These are phyloP conservation scores for Craterostigma plantagineum DNA, from an alignment of 257 asterid genomes.

Conservation along the genomic window DNA sequence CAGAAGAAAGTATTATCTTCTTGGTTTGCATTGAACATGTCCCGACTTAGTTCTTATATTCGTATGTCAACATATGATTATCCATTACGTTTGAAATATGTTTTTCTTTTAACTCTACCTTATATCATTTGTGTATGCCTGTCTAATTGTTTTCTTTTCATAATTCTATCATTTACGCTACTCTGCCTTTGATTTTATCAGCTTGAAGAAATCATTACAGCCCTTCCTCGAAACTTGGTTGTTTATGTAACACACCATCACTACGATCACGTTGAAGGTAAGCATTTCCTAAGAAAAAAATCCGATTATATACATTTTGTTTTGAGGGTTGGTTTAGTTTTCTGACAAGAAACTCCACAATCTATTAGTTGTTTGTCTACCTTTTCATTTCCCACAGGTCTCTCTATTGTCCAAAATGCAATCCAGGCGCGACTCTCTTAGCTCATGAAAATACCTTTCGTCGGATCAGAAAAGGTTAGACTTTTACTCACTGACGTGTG, in stretches of 20 bases:
- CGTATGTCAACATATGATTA: background rate
- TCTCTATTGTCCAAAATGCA: conserved; percentile 70
- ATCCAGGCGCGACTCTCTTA: conserved; percentile 64
- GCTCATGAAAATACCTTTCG: conserved; percentile 63
- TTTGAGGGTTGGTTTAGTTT: too few relatives aligned
- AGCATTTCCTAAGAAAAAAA: conserved; percentile 9
- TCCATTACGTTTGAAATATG: conserved; percentile 1
- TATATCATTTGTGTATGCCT: too few relatives aligned
- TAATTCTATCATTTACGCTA: conserved; percentile 8
- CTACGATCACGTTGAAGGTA: conserved; percentile 85
- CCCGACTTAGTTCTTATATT: background rate
- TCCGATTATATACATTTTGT: too few relatives aligned
- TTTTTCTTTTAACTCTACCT: background rate
- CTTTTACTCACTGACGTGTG: too few relatives aligned
- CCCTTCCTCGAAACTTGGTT: conserved; percentile 59
- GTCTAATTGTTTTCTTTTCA: conserved; percentile 5
- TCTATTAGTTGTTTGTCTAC: background rate
- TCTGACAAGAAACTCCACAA: too few relatives aligned
- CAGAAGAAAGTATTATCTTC: background rate
- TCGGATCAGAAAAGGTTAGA: conserved; percentile 58
- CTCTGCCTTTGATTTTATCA: conserved; percentile 16
- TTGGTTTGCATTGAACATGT: too few relatives aligned
- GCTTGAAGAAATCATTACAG: conserved; percentile 68
- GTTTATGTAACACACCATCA: conserved; percentile 94
- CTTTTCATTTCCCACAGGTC: conserved; percentile 32